Evolutionary conservation across 805 yeast genomes (phyloP).

Genomic region (Metschnikowia vanudenii): DNA sequence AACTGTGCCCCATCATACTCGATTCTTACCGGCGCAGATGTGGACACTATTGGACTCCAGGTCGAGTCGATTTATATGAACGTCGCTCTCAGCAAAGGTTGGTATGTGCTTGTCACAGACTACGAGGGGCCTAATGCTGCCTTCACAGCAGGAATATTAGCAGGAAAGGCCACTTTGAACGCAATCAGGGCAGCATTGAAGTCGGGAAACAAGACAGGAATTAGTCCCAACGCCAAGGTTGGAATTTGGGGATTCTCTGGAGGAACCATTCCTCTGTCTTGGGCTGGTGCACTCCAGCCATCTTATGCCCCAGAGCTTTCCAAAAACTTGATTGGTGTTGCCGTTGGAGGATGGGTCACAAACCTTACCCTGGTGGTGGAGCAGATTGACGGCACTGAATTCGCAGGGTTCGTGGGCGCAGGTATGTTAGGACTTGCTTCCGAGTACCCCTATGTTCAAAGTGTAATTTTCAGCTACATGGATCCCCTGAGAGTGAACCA

Average conservation of each 20-base stretch:
- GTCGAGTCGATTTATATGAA: constrained; percentile 18
- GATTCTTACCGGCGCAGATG: constrained; percentile 16
- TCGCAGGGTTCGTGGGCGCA: constrained; percentile 31
- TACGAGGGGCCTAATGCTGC: constrained; percentile 35
- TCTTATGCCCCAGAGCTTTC: constrained; percentile 34
- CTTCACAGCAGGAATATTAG: constrained; percentile 32
- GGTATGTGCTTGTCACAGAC: constrained; percentile 34
- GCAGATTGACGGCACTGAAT: constrained; percentile 25
- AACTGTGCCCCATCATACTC: constrained; percentile 26
- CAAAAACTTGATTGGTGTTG: constrained; percentile 28
- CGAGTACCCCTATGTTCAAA: constrained; percentile 30
- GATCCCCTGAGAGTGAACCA: background rate
- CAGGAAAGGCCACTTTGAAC: constrained; percentile 33
- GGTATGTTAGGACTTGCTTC: constrained; percentile 32
- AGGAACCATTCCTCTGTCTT: constrained; percentile 37
- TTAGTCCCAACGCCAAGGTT: constrained; percentile 21
- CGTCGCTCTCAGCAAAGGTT: constrained; percentile 27
- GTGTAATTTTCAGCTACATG: background rate
- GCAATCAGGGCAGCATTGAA: constrained; percentile 29
- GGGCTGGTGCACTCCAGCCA: constrained; percentile 40
- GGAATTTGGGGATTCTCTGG: constrained; percentile 40
- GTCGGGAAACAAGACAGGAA: constrained; percentile 20
- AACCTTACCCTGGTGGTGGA: constrained; percentile 31
- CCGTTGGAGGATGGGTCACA: constrained; percentile 37
- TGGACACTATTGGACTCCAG: constrained; percentile 18